Percentiles rank a stretch among this genome's conserved stretches.
phyloP scores from a whole-genome alignment of 2,329 filamentous ascomycete species.

The Arthrobotrys sinensis region DNA sequence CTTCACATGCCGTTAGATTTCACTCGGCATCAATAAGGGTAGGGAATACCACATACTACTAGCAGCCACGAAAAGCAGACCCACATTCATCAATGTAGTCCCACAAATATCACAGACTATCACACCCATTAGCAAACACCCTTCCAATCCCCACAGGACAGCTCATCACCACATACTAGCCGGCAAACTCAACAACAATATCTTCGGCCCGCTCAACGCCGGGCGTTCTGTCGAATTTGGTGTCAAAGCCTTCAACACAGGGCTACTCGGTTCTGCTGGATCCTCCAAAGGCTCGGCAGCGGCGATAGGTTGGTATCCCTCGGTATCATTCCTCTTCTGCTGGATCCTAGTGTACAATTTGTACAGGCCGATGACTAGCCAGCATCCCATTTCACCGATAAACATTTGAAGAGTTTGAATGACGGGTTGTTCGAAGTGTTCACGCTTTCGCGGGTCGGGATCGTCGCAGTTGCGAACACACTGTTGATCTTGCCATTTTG shows the following conservation, averaged over 20 bases:
- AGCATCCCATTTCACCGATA: constrained; percentile 94
- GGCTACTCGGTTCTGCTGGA: constrained; percentile 69
- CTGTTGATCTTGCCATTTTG: constrained; percentile 99
- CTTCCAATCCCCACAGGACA: constrained; percentile 4
- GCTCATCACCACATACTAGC: constrained; percentile 68
- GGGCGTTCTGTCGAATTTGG: constrained; percentile 73
- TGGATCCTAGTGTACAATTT: constrained; percentile 72
- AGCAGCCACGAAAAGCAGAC: constrained; percentile 91
- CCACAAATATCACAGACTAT: constrained; percentile 89
- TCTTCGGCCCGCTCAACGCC: constrained; percentile 78
- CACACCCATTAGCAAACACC: constrained; percentile 12
- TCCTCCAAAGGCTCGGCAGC: constrained; percentile 70
- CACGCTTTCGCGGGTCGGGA: constrained; percentile 76
- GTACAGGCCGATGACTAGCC: constrained; percentile 85
- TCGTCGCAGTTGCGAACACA: constrained; percentile 91
- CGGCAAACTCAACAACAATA: constrained; percentile 84
- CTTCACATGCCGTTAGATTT: constrained; percentile 35
- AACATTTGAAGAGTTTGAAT: constrained; percentile 99
- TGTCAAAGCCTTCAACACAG: constrained; percentile 72
- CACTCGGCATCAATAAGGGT: constrained; percentile 10
- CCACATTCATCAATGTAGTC: constrained; percentile 97
- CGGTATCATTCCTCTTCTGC: constrained; percentile 70
- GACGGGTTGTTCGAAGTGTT: constrained; percentile 92
- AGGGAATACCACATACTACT: constrained; percentile 71
- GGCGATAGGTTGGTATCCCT: constrained; percentile 78